Conservation (phyloP, 2,329 filamentous ascomycete genomes). For the Berkeleyomyces basicola region DNA sequence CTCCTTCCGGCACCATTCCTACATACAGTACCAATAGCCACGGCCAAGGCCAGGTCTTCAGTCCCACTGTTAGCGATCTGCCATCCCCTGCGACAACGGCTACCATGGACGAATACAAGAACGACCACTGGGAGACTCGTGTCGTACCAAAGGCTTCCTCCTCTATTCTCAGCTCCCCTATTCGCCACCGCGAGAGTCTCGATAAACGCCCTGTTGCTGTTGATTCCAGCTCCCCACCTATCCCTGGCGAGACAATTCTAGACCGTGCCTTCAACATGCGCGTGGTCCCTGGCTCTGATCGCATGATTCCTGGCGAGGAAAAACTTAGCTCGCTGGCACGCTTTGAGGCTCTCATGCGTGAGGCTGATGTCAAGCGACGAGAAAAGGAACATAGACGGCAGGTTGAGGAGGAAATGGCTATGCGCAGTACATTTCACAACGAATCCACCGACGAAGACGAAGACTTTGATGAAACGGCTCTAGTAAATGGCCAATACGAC, state of each 20-base stretch:
- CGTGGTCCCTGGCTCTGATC: slow-evolving; percentile 43
- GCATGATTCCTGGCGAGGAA: slow-evolving; percentile 38
- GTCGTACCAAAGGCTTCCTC: slow-evolving; percentile 42
- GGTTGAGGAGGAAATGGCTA: slow-evolving; percentile 17
- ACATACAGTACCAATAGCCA: background rate
- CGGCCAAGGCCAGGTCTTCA: slow-evolving; percentile 8
- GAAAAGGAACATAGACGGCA: slow-evolving; percentile 23
- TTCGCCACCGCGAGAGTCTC: slow-evolving; percentile 36
- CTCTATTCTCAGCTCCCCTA: slow-evolving; percentile 40
- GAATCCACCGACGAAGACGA: slow-evolving; percentile 27
- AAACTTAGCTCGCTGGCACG: slow-evolving; percentile 47
- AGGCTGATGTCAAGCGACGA: slow-evolving; percentile 35
- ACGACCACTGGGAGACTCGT: slow-evolving; percentile 45
- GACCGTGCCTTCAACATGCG: slow-evolving; percentile 49
- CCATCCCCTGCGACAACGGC: slow-evolving; percentile 38
- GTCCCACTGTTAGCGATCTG: slow-evolving; percentile 36
- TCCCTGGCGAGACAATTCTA: slow-evolving; percentile 46
- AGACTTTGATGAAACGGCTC: slow-evolving; percentile 22
- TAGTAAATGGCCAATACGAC: background rate
- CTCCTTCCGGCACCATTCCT: slow-evolving; percentile 30
- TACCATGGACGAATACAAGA: slow-evolving; percentile 32
- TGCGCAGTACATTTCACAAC: slow-evolving; percentile 18
- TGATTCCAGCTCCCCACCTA: slow-evolving; percentile 34
- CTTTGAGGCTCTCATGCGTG: slow-evolving; percentile 49
- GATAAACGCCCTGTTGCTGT: slow-evolving; percentile 24